Evolutionary conservation across 768 basidiomycete species (phyloP), one percentile per base, ranked within the genome.

Genomic region (Crepidotus variabilis): DNA sequence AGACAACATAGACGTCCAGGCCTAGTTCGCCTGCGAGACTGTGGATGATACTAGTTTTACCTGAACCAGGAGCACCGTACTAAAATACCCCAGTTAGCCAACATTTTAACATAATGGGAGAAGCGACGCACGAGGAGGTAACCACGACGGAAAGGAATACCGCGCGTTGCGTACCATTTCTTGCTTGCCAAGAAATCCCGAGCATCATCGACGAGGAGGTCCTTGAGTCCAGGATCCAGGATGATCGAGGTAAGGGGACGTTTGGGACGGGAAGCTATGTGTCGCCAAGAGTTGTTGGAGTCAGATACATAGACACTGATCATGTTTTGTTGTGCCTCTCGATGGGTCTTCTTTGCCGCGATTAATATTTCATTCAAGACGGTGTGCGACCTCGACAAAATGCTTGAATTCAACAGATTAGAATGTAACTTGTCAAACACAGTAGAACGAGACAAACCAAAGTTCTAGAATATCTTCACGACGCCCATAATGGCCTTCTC

Each of bases 131-230:
- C 45, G 20, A 90, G 75, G n/a, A 91, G 78, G 65, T 89, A 90
- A 11, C 91, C 90, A 11, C 90, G 77, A 18, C 89, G 84, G 73
- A 88, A 92, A 1, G 91, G 90, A 56, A 92, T 91, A 0, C 89
- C 90, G 51, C 90, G 83, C 10, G 82, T 81, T 1, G 79, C 64
- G 60, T 92, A 92, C 91, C 91, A 92, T 18, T 71, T 55, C 61
- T 85, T 87, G 60, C 84, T 87, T 9, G 68, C 67, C 52, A 92
- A 69, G 61, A 92, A 92, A 61, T 91, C 88, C 6, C 71, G 72
- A 8, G 87, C 87, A 63, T 93, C 91, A 2, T 82, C 75, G 8
- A 91, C 65, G 0, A 92, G 69, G 21, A 82, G 62, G 32, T 90
- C 84, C 52, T 83, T 81, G 48, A 90, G 73, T 0, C 88, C 87